Conservation (phyloP, 2,329 filamentous ascomycete genomes). For the Aspergillus pseudotamarii region DNA sequence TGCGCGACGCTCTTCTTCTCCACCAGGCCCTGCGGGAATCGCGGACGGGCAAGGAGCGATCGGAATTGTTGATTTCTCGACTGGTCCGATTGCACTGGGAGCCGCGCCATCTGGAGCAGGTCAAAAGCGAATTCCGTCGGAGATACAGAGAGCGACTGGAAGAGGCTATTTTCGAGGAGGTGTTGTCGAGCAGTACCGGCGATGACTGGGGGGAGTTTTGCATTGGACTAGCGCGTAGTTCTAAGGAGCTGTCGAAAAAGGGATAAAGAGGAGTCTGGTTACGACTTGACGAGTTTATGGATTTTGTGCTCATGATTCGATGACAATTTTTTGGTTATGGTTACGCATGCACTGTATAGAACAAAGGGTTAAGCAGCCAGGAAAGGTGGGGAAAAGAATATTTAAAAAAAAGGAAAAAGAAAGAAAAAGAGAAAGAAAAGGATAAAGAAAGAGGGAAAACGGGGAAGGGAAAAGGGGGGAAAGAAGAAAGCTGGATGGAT, state of each 20-base stretch:
- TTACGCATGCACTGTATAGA: background rate
- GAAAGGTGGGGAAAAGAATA: background rate
- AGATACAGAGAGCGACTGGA: conserved; percentile 76
- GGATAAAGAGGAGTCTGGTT: background rate
- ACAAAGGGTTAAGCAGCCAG: background rate
- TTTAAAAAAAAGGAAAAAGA: background rate
- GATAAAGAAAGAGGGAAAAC: background rate
- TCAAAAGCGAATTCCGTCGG: conserved; percentile 78
- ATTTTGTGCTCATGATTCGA: background rate
- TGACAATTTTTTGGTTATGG: background rate
- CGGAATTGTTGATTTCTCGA: conserved; percentile 84
- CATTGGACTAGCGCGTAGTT: conserved; percentile 57
- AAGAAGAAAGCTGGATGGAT: background rate
- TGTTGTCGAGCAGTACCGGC: conserved; percentile 56
- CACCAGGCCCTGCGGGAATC: conserved; percentile 84
- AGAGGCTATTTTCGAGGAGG: conserved; percentile 76
- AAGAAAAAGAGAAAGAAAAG: no score
- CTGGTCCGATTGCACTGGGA: conserved; percentile 95
- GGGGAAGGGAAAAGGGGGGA: background rate
- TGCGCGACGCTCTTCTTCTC: conserved; percentile 86
- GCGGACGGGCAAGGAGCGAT: conserved; percentile 70
- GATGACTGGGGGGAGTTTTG: conserved; percentile 76
- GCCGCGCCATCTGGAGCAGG: conserved; percentile 72
- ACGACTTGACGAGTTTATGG: conserved; percentile 1
- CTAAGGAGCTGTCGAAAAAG: conserved; percentile 22